These are phyloP conservation scores for Terana coerulea DNA, from an alignment of 768 basidiomycete species.

Conservation along the genomic window DNA sequence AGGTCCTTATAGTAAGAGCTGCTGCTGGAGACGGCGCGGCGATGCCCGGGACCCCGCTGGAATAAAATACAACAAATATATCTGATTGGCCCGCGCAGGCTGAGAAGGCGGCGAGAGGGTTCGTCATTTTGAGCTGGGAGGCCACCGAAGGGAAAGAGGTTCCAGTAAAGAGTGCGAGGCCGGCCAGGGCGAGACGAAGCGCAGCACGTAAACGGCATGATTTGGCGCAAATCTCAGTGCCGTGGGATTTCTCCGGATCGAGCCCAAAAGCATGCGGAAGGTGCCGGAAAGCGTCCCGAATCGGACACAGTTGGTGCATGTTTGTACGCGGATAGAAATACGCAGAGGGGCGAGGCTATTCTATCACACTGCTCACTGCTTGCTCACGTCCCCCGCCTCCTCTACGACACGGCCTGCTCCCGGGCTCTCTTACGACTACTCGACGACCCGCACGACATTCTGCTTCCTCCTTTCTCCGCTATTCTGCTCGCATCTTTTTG, in stretches of 20 bases:
- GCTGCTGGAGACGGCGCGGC: conserved; percentile 1
- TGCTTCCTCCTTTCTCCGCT: conserved; percentile 35
- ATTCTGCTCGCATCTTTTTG: conserved; percentile 29
- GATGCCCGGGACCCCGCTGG: background rate
- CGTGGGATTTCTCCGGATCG: conserved; percentile 1
- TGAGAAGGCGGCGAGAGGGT: background rate
- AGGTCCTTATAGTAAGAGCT: background rate
- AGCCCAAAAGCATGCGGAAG: conserved; percentile 1
- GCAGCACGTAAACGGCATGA: background rate
- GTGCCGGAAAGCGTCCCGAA: conserved; percentile 3
- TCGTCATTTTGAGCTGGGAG: background rate
- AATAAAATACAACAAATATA: too few species aligned
- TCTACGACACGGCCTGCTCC: conserved; percentile 9
- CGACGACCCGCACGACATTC: conserved; percentile 66
- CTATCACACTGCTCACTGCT: conserved; percentile 12
- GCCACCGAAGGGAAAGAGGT: conserved; percentile 4
- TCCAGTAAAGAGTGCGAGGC: background rate
- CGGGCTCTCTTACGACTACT: conserved; percentile 26
- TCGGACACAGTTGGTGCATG: conserved; percentile 7
- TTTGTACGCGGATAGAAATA: conserved; percentile 14
- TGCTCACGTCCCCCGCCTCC: conserved; percentile 9
- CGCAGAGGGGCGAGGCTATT: conserved; percentile 12
- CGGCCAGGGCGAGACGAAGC: background rate
- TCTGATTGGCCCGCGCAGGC: too few species aligned
- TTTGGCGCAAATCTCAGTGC: background rate